phyloP scores from a whole-genome alignment of 768 basidiomycete species.

The Suillus variegatus region DNA sequence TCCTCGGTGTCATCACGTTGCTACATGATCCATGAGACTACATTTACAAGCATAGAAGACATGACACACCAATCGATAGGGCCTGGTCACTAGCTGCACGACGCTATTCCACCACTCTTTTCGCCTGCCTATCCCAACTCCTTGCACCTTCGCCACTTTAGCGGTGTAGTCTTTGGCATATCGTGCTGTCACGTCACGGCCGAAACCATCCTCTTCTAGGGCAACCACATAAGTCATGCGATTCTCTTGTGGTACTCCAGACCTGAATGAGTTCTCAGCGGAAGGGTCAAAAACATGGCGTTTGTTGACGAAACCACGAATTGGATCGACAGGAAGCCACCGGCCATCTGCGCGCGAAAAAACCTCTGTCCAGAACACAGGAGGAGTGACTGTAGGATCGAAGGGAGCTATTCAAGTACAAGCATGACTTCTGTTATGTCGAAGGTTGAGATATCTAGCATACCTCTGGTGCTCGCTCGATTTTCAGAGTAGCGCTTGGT shows the following conservation, averaged over 20 bases:
- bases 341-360: conserved; percentile 89
- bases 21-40: conserved; percentile 43
- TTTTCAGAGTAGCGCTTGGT: conserved; percentile 50
- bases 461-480: conserved; percentile 33
- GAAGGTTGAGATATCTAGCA: neutral
- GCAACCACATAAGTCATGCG: conserved; percentile 92
- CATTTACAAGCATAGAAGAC: conserved; percentile 15
- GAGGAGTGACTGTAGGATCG: conserved; percentile 68
- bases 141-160: conserved; percentile 80
- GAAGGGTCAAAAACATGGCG: conserved; percentile 79
- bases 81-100: conserved; percentile 60
- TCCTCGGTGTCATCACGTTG: conserved; percentile 93
- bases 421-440: neutral
- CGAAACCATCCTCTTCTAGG: conserved; percentile 93
- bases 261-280: conserved; percentile 20
- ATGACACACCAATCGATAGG: conserved; percentile 75
- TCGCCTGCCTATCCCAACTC: conserved; percentile 56
- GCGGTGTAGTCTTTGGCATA: conserved; percentile 83
- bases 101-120: conserved; percentile 87
- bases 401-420: conserved; percentile 26
- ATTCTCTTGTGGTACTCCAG: conserved; percentile 54
- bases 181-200: conserved; percentile 86
- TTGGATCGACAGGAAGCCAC: conserved; percentile 93
- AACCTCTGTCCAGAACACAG: conserved; percentile 96
- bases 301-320: conserved; percentile 78